Conservation (phyloP, 1,139 yeast species). For the Petasospora rhodanensis region DNA sequence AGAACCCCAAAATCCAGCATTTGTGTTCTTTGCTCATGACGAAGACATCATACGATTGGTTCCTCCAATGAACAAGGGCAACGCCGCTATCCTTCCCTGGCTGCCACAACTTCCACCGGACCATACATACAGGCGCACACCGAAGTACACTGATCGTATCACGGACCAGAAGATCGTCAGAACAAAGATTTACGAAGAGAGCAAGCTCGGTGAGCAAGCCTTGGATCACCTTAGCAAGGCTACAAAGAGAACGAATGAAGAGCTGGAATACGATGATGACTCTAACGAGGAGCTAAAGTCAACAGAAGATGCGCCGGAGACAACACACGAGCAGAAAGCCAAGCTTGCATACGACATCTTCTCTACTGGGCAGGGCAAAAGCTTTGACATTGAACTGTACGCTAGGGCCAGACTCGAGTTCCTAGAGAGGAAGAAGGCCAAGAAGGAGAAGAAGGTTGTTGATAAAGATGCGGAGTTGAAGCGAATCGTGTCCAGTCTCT, state of each 20-base stretch:
- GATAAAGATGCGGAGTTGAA: too few relatives aligned
- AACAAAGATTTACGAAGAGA: slow-evolving; percentile 71
- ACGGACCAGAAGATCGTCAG: slow-evolving; percentile 71
- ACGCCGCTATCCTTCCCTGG: slow-evolving; percentile 64
- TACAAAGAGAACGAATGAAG: too few relatives aligned
- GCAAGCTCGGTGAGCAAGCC: slow-evolving; percentile 75
- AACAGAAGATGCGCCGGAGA: too few relatives aligned
- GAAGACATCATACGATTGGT: slow-evolving; percentile 49
- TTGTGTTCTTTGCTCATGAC: slow-evolving; percentile 43
- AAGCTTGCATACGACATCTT: slow-evolving; percentile 4
- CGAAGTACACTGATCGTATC: slow-evolving; percentile 57
- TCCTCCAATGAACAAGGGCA: slow-evolving; percentile 47
- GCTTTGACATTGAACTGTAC: slow-evolving; percentile 52
- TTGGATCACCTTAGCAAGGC: slow-evolving; percentile 47
- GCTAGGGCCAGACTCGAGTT: slow-evolving; percentile 43
- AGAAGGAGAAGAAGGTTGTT: too few relatives aligned
- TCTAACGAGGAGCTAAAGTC: background rate
- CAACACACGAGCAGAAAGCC: background rate
- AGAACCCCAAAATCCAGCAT: slow-evolving; percentile 32
- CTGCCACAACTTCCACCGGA: slow-evolving; percentile 90
- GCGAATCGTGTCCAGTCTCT: too few relatives aligned
- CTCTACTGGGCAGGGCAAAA: slow-evolving; percentile 18
- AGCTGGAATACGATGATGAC: slow-evolving; percentile 8
- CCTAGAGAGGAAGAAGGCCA: slow-evolving; percentile 5
- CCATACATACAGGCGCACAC: slow-evolving; percentile 79